Base-by-base conservation (phyloP, 2,329 filamentous ascomycete species). In the Sporothrix schenckii region DNA sequence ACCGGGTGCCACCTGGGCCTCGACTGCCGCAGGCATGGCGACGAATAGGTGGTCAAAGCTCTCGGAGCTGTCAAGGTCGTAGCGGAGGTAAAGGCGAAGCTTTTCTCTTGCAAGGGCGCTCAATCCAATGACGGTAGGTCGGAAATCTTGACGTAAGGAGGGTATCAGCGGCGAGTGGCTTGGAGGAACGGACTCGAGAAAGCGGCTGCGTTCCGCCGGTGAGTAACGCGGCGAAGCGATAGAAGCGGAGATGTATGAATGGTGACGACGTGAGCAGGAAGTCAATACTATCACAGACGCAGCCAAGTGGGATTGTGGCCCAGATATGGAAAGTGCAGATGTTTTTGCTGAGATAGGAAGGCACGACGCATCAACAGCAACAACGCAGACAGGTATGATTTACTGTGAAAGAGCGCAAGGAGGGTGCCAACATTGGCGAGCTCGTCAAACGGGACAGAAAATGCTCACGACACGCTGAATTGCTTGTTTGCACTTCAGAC, bases 351-450 rank as follows among this genome's bases (percentile, higher is more conserved):
- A 0, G 30, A n/a, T 16, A 11, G 56, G 68, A 69, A 69, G 58
- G 58, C 56, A 65, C 58, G 60, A 65, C 47, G 39, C 68, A 16
- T 1, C 13, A 53, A 24, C 60, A 56, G 47, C 54, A 19, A 24
- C 13, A 16, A 41, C 10, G 21, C n/a, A 47, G 13, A 61, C 66
- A 27, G 27, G 19, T 11, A 34, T 13, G 5, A 24, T 49, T 47
- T 54, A 16, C 24, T 11, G 41, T 44, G 11, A 44, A 16, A 44
- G 34, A 34, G 34, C 7, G 34, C 34, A 34, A 34, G 34, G 34
- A 34, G 7, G 30, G 7, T 34, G 7, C 34, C 34, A 34, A 9
- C 34, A 34, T 34, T 34, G 5, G 7, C 10, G 14, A 21, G 7
- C 19, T 44, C 27, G 4, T 14, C 13, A 61, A 53, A 14, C 7